Percentiles rank a stretch among this genome's conserved stretches.
Evolutionary conservation across 495 filamentous ascomycete species (phyloP).

Genomic region (Lichina pygmaea): DNA sequence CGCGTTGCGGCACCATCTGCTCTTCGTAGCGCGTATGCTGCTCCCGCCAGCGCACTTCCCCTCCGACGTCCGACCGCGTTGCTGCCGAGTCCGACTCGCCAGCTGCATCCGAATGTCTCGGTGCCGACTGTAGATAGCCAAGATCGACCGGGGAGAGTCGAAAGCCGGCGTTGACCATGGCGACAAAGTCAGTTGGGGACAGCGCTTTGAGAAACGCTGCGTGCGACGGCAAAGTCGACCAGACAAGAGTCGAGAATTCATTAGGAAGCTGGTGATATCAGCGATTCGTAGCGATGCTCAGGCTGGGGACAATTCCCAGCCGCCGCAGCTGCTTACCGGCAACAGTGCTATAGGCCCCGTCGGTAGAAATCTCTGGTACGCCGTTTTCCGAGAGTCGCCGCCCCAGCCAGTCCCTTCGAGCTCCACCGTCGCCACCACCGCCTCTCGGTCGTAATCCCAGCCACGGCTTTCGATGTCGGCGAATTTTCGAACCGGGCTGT

Average conservation of each 20-base stretch:
- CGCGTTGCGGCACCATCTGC: conserved; percentile 23
- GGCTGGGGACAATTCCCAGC: neutral
- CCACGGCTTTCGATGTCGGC: conserved; percentile 61
- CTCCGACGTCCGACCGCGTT: neutral
- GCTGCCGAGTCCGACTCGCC: conserved; percentile 24
- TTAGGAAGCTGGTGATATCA: conserved; percentile 28
- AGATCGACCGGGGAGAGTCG: conserved; percentile 55
- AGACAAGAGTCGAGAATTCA: conserved; percentile 62
- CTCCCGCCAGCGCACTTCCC: conserved; percentile 56
- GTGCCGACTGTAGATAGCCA: conserved; percentile 31
- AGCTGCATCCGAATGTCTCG: conserved; percentile 16
- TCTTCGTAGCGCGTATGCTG: conserved; percentile 31
- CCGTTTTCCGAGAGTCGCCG: conserved; percentile 32
- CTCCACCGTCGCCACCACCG: conserved; percentile 69
- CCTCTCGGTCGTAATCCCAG: conserved; percentile 83
- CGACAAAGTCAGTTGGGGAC: conserved; percentile 39
- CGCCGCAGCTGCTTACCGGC: conserved; percentile 14
- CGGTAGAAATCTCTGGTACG: conserved; percentile 89
- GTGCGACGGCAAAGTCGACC: conserved; percentile 62
- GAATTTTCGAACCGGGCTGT: conserved; percentile 77
- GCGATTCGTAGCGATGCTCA: neutral
- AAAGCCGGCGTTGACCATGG: conserved; percentile 87
- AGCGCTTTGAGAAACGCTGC: conserved; percentile 61
- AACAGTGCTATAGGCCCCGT: conserved; percentile 77
- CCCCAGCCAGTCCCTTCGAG: conserved; percentile 27